phyloP scores from a whole-genome alignment of 2,329 filamentous ascomycete species.

The Colletotrichum tropicicola region DNA sequence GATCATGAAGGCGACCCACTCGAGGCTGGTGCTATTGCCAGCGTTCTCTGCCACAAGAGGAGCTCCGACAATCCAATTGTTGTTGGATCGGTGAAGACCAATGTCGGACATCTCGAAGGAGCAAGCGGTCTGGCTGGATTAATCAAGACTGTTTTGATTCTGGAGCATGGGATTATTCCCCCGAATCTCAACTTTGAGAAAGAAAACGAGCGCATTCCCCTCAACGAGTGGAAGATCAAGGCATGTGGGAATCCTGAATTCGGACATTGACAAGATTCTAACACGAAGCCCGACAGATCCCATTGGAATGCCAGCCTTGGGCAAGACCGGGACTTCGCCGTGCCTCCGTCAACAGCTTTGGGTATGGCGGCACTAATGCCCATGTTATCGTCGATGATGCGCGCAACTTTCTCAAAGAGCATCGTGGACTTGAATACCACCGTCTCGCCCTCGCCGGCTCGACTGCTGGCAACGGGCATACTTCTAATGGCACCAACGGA shows the following conservation, averaged over 20 bases:
- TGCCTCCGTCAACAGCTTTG: constrained; percentile 51
- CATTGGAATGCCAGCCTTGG: not conserved
- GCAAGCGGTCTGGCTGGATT: constrained; percentile 27
- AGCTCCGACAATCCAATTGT: constrained; percentile 22
- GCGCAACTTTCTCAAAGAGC: too few relatives aligned
- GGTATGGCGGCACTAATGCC: constrained; percentile 54
- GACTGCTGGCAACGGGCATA: too few relatives aligned
- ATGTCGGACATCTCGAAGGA: constrained; percentile 37
- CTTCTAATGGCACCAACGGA: too few relatives aligned
- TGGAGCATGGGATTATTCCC: not conserved
- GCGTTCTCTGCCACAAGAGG: constrained; percentile 49
- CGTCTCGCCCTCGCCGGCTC: too few relatives aligned
- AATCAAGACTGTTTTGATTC: constrained; percentile 6
- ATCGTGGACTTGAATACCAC: too few relatives aligned
- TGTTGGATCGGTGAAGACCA: constrained; percentile 34
- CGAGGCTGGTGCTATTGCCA: constrained; percentile 57
- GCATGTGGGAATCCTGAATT: too few relatives aligned
- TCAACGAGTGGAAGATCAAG: constrained; percentile 27
- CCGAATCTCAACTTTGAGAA: constrained; percentile 9
- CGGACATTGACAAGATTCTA: not conserved
- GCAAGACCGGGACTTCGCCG: not conserved
- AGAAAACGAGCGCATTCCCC: constrained; percentile 32
- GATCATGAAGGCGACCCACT: constrained; percentile 58
- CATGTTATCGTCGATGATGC: constrained; percentile 46
- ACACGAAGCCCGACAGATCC: not conserved